Evolutionary conservation across 2,329 filamentous ascomycete genomes (phyloP).

Genomic region (Penicillium italicum): DNA sequence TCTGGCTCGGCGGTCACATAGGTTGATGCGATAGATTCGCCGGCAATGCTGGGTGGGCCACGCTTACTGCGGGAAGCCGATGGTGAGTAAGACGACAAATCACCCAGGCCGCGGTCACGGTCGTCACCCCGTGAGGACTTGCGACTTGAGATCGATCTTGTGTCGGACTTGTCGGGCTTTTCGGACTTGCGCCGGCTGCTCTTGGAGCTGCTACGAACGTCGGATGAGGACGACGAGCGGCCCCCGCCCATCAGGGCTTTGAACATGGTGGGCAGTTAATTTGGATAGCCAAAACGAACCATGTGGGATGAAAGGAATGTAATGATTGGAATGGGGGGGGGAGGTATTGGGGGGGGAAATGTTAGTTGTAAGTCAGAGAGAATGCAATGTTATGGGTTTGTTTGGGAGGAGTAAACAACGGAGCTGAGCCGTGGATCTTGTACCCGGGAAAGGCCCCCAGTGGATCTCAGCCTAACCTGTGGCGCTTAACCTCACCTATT

Average conservation of each 20-base stretch:
- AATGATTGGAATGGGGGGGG: slow-evolving; percentile 1
- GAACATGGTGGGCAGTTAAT: slow-evolving; percentile 38
- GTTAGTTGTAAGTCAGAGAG: slow-evolving; percentile 3
- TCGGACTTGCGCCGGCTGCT: slow-evolving; percentile 29
- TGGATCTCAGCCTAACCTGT: not conserved
- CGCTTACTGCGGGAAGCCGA: slow-evolving; percentile 26
- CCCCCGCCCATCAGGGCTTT: slow-evolving; percentile 38
- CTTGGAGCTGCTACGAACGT: slow-evolving; percentile 32
- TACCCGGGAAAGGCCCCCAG: slow-evolving; percentile 1
- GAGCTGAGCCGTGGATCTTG: slow-evolving; percentile 11
- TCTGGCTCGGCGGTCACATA: slow-evolving; percentile 42
- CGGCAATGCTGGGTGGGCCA: slow-evolving; percentile 27
- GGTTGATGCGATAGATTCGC: slow-evolving; percentile 34
- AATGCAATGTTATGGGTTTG: slow-evolving; percentile 25
- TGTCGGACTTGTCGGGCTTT: slow-evolving; percentile 25
- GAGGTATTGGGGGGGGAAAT: slow-evolving; percentile 3
- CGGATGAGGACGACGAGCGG: slow-evolving; percentile 32
- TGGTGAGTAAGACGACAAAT: slow-evolving; percentile 29
- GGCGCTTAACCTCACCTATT: not conserved
- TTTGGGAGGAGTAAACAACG: slow-evolving; percentile 18
- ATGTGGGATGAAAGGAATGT: slow-evolving; percentile 27
- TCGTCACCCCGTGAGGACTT: slow-evolving; percentile 47
- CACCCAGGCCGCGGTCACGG: slow-evolving; percentile 42
- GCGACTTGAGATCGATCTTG: slow-evolving; percentile 36
- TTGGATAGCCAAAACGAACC: slow-evolving; percentile 25